Evolutionary conservation across 306 rosid species (phyloP), one percentile per base, ranked within the genome.

Genomic region (Albizia julibrissin): DNA sequence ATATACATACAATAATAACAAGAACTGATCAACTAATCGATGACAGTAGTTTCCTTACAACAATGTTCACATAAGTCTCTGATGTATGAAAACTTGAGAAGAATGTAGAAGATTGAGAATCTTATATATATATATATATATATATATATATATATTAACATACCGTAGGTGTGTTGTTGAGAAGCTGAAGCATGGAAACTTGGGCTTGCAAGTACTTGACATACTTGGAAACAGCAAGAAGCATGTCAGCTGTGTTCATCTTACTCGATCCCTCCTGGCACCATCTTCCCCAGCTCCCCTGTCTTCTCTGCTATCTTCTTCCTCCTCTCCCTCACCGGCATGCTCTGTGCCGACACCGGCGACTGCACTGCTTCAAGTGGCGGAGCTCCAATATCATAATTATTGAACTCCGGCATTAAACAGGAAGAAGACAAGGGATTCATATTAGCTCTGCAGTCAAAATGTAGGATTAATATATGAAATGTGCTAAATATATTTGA

Each of bases 191-290:
- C 84, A 95, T 50, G 0, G 56, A 71, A 29, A 89, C 84, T 87
- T 95, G 99, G 3, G 91, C 87, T 85, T 92, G 92, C 88, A 95
- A 85, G 88, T 46, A 93, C 83, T 91, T 88, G 12, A 95, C 92
- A 74, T 93, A 95, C 39, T 87, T 95, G 39, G 79, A 81, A 71
- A 97, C 98, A 69, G 97, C 84, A 50, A 82, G 85, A 24, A 95
- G 66, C 99, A 95, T 95, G 79, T 93, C 97, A 52, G 98, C 99
- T 19, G 99, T 90, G 81, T 92, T 95, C 98, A 95, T 89, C 85
- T 89, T 95, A 29, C 61, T 79, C n/a, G n/a, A n/a, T n/a, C 5
- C 94, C 98, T 14, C 97, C 93, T 0, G 99, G 95, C 13, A 93
- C 84, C 79, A 91, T 79, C 83, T 84, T 94, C 12, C 95, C 97